Base-by-base conservation (phyloP, 768 basidiomycete species). In the Hemileccinum rubropunctum region DNA sequence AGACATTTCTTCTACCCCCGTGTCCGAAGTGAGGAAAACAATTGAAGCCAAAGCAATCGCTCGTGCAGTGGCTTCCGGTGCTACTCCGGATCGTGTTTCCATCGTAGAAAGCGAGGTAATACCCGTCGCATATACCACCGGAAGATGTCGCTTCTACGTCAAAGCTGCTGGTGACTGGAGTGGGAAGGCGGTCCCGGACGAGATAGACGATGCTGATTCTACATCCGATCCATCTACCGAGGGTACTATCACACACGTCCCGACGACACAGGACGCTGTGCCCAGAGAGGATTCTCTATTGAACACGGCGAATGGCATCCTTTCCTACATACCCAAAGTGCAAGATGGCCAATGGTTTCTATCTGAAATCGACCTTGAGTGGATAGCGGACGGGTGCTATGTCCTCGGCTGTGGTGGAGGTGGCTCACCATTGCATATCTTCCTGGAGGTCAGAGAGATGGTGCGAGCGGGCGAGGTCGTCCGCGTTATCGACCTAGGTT, bases 371-470 rank as follows among this genome's bases (percentile, higher is more conserved):
- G 77, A 79, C 54, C 60, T 78, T 20, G 79, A 80, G 47, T 85
- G 80, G 71, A 78, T 86, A 40, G 75, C 80, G 21, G 79, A 81
- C 46, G 84, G 84, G 27, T 83, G 82, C 45, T 80, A 79, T 35
- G 71, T 85, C 35, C 69, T 86, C 2, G 84, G 83, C 0, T 78
- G 76, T 15, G 83, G 84, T 3, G 84, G 84, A 26, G 84, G 84
- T 3, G 84, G 83, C 7, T 74, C 76, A 3, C 79, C 84, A 0
- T 74, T 81, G 52, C 75, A 77, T 15, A 63, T 71, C 2, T 83
- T 75, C 57, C 62, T 83, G 3, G 74, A 74, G 56, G 66, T 75
- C 8, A 70, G 80, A 33, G 78, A 83, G 54, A 70, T 81, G 51
- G 64, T 84, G 1, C 71, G 82, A 5, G 67, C 71, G 20, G 83